Percentiles rank a stretch among this genome's conserved stretches.
phyloP scores from a whole-genome alignment of 163 green algal species.

The Prototheca cutis region DNA sequence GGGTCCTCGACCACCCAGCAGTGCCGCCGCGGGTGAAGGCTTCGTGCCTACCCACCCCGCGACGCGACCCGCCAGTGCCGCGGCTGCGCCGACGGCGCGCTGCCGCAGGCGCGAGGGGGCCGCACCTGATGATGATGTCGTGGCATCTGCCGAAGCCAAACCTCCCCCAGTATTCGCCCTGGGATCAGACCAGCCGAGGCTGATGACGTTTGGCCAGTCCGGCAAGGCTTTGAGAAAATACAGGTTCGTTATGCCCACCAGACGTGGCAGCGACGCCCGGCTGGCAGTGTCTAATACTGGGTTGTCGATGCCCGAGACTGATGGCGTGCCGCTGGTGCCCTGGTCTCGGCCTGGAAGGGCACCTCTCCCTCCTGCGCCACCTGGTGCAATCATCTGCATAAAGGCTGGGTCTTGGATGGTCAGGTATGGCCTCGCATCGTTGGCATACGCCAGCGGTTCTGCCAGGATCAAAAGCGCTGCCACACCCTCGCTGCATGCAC shows the following conservation, averaged over 20 bases:
- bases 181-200: slow-evolving; percentile 25
- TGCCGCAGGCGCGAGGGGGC: slow-evolving; percentile 3
- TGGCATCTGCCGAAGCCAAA: slow-evolving; percentile 6
- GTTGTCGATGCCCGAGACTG: too few species aligned
- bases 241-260: slow-evolving; percentile 81
- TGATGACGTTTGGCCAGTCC: slow-evolving; percentile 52
- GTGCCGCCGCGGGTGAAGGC: neutral
- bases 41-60: neutral
- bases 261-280: slow-evolving; percentile 29
- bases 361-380: slow-evolving; percentile 5
- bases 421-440: slow-evolving; percentile 81
- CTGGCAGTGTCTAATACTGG: too few species aligned
- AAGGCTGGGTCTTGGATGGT: slow-evolving; percentile 85
- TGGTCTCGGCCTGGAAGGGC: too few species aligned
- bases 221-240: slow-evolving; percentile 64
- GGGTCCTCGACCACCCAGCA: neutral
- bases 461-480: slow-evolving; percentile 63
- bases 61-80: neutral
- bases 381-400: slow-evolving; percentile 21
- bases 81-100: neutral
- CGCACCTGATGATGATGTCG: too few species aligned
- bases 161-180: too few species aligned
- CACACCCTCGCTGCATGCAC: slow-evolving; percentile 30
- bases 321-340: too few species aligned
- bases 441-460: slow-evolving; percentile 69